phyloP scores from a whole-genome alignment of 129 eudicot genomes.

The Lactuca sativa region DNA sequence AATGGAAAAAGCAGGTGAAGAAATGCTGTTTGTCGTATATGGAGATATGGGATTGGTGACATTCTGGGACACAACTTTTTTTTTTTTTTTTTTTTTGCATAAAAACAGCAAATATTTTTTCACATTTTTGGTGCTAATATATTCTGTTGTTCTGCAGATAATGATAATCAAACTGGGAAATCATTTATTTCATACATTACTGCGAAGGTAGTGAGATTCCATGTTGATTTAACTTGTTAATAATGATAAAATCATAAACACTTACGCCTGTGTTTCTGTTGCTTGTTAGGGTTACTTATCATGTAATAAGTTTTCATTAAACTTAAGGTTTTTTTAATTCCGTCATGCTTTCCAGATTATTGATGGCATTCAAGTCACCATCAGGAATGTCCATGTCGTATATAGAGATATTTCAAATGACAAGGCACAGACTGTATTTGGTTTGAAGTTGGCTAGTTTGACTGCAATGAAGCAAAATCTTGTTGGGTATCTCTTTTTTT shows the following conservation, averaged over 20 bases:
- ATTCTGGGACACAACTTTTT: not conserved
- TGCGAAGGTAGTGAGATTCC: not conserved
- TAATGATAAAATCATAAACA: not conserved
- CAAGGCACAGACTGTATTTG: constrained; percentile 60
- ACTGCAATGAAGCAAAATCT: constrained; percentile 74
- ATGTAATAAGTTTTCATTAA: not conserved
- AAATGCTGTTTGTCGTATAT: no score
- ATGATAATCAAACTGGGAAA: constrained; percentile 64
- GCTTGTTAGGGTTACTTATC: not conserved
- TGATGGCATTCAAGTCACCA: constrained; percentile 90
- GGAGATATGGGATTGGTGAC: not conserved
- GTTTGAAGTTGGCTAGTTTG: constrained; percentile 81
- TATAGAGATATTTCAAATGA: constrained; percentile 51
- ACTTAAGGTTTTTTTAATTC: not conserved
- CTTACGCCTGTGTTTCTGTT: not conserved
- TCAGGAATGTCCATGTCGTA: constrained; percentile 77
- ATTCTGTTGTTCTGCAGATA: constrained; percentile 50
- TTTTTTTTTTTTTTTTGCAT: no score
- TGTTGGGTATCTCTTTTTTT: constrained; percentile 47
- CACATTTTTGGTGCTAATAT: constrained; percentile 16
- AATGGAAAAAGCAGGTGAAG: not conserved
- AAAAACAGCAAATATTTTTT: not conserved
- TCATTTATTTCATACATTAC: constrained; percentile 69
- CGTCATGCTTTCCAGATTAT: constrained; percentile 55
- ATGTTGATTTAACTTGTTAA: not conserved